Base-by-base conservation (phyloP, 768 basidiomycete species). In the Tulasnella sp. region DNA sequence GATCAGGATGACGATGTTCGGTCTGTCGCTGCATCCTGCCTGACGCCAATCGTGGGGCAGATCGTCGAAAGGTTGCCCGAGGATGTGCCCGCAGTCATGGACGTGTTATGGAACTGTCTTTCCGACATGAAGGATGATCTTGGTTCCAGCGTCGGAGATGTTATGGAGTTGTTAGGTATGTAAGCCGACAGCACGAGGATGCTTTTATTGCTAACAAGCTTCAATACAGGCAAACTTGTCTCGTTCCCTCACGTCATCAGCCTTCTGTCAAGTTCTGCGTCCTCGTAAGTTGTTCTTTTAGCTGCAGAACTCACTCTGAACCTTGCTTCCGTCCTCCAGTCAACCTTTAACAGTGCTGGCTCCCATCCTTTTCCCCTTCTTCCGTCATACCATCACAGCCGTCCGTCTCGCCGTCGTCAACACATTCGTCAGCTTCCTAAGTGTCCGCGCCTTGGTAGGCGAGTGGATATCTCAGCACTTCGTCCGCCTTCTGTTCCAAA, bases 1-100 rank as follows among this genome's bases (percentile, higher is more conserved):
- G 98, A 99, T 84, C 88, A 89, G 3, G 98, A 99, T 83, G 98
- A 99, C 83, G 98, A 99, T 85, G 98, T 99, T 73, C 93, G 97
- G 58, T 93, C 96, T 0, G 96, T 98, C 0, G 97, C 97, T 1
- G 97, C 98, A 18, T 92, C 94, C 0, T 97, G 97, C 84, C 87
- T 99, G 54, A 87, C 95, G 7, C 98, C 98, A 1, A 91, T 99
- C n/a, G 92, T 95, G 0, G 88, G 89, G 1, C 91, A 93, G 81
- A 90, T 99, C 46, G 95, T 98, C 5, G 87, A 90, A 40, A 90
- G 91, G 81, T 86, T 98, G 11, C 91, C 92, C 12, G 91, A 92
- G 69, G 91, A 92, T 16, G 88, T 98, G 1, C 89, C 90, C 77
- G 88, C 89, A 20, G 91, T 99, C 40, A 88, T 99, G 76, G 88